Base-by-base conservation (phyloP, 148 eudicot genomes). In the Silene uniflora region DNA sequence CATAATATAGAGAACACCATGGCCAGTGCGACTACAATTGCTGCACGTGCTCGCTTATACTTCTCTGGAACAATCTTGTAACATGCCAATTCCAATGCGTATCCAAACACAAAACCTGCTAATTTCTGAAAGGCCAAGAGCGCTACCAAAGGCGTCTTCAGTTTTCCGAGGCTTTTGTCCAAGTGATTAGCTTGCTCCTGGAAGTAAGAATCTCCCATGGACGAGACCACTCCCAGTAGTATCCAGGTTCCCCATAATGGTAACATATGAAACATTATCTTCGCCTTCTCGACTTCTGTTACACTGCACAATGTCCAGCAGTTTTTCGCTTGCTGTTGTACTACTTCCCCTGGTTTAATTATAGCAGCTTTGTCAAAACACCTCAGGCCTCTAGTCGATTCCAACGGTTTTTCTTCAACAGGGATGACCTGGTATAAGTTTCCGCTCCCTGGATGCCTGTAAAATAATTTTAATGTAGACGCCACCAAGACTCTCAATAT, bases 311-410 rank as follows among this genome's bases (percentile, higher is more conserved):
- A 80, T 32, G 63, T 79, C 89, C 91, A 86, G 56, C 66, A 62
- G 49, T 62, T 81, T 25, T 18, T 27, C 71, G 71, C 76, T 71
- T 79, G 81, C 62, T 76, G 59, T 27, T 74, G 75, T 22, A 22
- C 19, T 32, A 77, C 5, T 64, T 12, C 54, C 2, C n/a, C 12
- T 35, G 82, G 76, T 39, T 62, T 52, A 27, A 77, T 19, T 0
- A 83, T 81, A 3, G 85, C 85, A n/a, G 88, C 90, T 78, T 87
- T 87, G 80, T 87, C 85, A n/a, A 87, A 54, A 70, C 80, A 85
- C 61, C 86, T 79, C 4, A 66, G n/a, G 16, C 70, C 70, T 16
- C 9, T 1, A 10, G 49, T 66, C 7, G 47, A 35, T 66, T 66
- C 16, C 70, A 17, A 66, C 4, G 35, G 35, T 32, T 32, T 32